Evolutionary conservation across 345 rosid species (phyloP).

Genomic region (Cardamine chenopodiifolia): DNA sequence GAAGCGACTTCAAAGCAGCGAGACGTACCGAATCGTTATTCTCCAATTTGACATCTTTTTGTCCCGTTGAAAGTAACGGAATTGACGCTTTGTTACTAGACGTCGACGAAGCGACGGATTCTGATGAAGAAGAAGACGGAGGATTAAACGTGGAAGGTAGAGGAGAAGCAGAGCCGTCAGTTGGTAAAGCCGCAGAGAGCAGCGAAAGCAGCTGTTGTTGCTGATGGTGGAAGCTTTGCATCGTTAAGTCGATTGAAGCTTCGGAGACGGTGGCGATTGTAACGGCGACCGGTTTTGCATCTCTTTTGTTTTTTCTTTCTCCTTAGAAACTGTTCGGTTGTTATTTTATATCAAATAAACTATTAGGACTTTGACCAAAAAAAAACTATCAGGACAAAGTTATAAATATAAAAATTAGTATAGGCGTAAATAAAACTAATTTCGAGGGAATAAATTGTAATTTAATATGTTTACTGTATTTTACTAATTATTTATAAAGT

Average conservation of each 20-base stretch:
- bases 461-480: not conserved
- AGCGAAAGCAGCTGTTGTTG: constrained; percentile 83
- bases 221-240: constrained; percentile 72
- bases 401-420: not conserved
- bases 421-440: not conserved
- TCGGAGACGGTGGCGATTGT: constrained; percentile 29
- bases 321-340: not conserved
- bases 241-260: constrained; percentile 36
- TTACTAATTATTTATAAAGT: not conserved
- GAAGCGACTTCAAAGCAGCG: constrained; percentile 75
- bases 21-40: constrained; percentile 66
- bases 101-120: constrained; percentile 25
- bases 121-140: constrained; percentile 29
- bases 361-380: too few relatives aligned
- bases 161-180: constrained; percentile 49
- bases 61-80: constrained; percentile 17
- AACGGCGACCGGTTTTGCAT: constrained; percentile 42
- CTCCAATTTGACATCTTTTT: constrained; percentile 44
- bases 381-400: too few relatives aligned
- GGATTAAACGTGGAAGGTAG: constrained; percentile 12
- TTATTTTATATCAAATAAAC: constrained; percentile 2
- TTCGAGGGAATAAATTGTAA: not conserved
- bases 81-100: constrained; percentile 17
- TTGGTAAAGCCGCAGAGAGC: constrained; percentile 73
- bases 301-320: not conserved